Conservation (phyloP, 345 rosid species). For the Cardiospermum halicacabum region DNA sequence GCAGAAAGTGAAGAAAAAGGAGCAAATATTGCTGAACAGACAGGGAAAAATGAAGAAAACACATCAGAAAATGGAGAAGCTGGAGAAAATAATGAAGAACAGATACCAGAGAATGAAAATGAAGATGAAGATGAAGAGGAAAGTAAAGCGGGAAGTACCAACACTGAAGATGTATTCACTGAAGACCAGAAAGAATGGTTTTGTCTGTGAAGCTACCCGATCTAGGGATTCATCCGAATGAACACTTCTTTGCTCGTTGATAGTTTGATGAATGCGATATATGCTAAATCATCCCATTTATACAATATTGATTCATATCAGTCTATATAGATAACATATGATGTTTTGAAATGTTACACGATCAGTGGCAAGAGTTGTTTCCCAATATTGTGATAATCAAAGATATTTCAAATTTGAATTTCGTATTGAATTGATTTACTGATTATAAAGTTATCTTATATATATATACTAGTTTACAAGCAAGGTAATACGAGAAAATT, state of each 20-base stretch:
- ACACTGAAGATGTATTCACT: conserved; percentile 52
- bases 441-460: too few species aligned
- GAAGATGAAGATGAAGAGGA: conserved; percentile 52
- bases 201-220: conserved; percentile 41
- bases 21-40: too few species aligned
- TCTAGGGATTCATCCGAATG: conserved; percentile 58
- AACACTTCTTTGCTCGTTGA: conserved; percentile 53
- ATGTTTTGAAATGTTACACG: conserved; percentile 14
- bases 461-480: too few species aligned
- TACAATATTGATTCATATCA: too few species aligned
- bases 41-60: too few species aligned
- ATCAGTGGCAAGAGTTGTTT: conserved; percentile 63
- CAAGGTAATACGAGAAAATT: too few species aligned
- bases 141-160: conserved; percentile 57
- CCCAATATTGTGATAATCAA: conserved; percentile 51
- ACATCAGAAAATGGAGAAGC: too few species aligned
- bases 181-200: conserved; percentile 43
- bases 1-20: too few species aligned
- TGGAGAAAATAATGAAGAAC: too few species aligned
- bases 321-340: too few species aligned
- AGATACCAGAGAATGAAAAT: conserved; percentile 26
- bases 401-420: too few species aligned
- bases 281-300: background rate
- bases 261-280: conserved; percentile 68
- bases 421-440: too few species aligned